Conservation (phyloP, 75 land plant genomes). For the Picea sitchensis region DNA sequence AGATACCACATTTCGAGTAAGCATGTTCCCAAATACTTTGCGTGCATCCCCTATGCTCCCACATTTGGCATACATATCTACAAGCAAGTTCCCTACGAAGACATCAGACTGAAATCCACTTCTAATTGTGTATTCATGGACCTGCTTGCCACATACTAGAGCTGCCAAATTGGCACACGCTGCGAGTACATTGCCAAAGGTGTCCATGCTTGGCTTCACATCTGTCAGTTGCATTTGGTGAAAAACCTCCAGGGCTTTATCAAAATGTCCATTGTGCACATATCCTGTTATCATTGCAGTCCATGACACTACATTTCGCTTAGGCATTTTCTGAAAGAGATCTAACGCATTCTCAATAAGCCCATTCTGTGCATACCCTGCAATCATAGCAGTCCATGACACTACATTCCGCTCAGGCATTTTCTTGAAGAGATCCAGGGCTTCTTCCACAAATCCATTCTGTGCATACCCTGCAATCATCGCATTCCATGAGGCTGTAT, state of each 20-base stretch:
- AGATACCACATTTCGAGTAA: slow-evolving; percentile 67
- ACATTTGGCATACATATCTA: slow-evolving; percentile 74
- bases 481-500: neutral
- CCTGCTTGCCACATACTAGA: slow-evolving; percentile 20
- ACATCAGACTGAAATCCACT: slow-evolving; percentile 23
- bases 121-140: slow-evolving; percentile 36
- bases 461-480: no score
- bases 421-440: no score
- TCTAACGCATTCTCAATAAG: no score
- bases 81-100: slow-evolving; percentile 40
- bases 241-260: slow-evolving; percentile 15
- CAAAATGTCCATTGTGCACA: slow-evolving; percentile 10
- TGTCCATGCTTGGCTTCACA: slow-evolving; percentile 19
- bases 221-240: slow-evolving; percentile 14
- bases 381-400: no score
- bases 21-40: slow-evolving; percentile 31
- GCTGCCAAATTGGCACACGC: neutral
- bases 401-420: no score
- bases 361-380: no score
- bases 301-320: slow-evolving; percentile 17
- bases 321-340: no score
- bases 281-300: slow-evolving; percentile 27
- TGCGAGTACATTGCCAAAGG: slow-evolving; percentile 13
- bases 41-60: slow-evolving; percentile 43
- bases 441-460: no score